Conservation (phyloP, 352 stramenopile genomes). For the Phytopythium boreale region DNA sequence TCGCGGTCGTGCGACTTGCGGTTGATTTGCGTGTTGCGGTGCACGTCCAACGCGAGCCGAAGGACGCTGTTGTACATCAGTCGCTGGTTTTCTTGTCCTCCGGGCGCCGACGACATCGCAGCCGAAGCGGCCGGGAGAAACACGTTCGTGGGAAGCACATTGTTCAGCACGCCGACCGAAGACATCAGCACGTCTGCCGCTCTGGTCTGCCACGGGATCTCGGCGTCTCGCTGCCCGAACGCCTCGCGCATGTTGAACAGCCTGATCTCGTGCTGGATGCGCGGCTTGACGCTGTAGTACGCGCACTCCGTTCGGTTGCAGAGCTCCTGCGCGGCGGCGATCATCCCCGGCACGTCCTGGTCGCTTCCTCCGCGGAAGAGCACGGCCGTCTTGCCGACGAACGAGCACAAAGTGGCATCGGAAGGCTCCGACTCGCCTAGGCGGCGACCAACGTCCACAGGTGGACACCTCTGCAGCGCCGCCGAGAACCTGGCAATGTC, state of each 20-base stretch:
- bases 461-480: slow-evolving; percentile 30
- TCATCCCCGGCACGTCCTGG: slow-evolving; percentile 39
- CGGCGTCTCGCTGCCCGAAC: slow-evolving; percentile 28
- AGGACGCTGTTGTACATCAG: slow-evolving; percentile 48
- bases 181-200: slow-evolving; percentile 48
- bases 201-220: slow-evolving; percentile 49
- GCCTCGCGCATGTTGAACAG: slow-evolving; percentile 69
- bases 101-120: slow-evolving; percentile 12
- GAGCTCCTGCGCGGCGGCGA: slow-evolving; percentile 40
- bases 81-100: slow-evolving; percentile 23
- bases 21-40: slow-evolving; percentile 41
- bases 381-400: slow-evolving; percentile 38
- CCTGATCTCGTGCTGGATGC: slow-evolving; percentile 41
- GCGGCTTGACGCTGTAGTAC: slow-evolving; percentile 52
- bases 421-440: neutral
- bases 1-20: slow-evolving; percentile 14
- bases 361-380: slow-evolving; percentile 52
- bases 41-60: slow-evolving; percentile 41
- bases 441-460: neutral
- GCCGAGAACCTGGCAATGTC: slow-evolving; percentile 40
- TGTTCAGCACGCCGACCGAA: slow-evolving; percentile 51
- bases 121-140: slow-evolving; percentile 38
- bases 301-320: slow-evolving; percentile 43
- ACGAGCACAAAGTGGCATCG: slow-evolving; percentile 26
- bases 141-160: slow-evolving; percentile 38